phyloP scores from a whole-genome alignment of 2,329 filamentous ascomycete genomes.

The Trichoderma koningii region DNA sequence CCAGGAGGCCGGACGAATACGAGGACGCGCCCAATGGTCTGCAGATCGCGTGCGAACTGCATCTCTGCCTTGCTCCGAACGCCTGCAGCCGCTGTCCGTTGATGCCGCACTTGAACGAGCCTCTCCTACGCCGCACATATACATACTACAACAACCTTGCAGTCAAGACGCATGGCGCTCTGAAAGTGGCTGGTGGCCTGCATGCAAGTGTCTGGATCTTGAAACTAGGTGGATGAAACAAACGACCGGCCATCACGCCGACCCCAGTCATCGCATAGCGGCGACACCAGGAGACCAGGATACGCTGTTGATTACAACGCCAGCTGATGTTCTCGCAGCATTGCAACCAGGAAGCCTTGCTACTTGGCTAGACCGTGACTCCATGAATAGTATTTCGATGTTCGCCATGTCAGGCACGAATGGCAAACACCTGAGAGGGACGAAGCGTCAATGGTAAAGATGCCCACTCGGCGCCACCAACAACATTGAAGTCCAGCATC shows the following conservation, averaged over 20 bases:
- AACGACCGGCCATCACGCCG: slow-evolving; percentile 15
- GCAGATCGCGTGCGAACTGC: too few relatives aligned
- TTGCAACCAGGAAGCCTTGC: neutral
- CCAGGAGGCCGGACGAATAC: too few relatives aligned
- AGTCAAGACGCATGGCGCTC: slow-evolving; percentile 12
- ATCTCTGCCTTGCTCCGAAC: too few relatives aligned
- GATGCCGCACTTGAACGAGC: too few relatives aligned
- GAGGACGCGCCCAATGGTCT: too few relatives aligned
- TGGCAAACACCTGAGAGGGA: neutral
- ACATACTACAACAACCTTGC: neutral
- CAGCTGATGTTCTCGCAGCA: slow-evolving; percentile 5
- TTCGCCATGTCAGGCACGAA: neutral
- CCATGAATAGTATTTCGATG: neutral
- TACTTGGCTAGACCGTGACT: neutral
- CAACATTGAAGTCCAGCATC: neutral
- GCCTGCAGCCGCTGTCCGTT: too few relatives aligned
- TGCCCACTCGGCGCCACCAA: slow-evolving; percentile 15
- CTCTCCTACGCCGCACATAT: too few relatives aligned
- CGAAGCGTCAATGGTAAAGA: neutral
- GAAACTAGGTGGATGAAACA: slow-evolving; percentile 25
- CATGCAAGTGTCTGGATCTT: slow-evolving; percentile 18
- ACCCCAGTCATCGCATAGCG: slow-evolving; percentile 11
- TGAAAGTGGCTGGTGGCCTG: slow-evolving; percentile 17
- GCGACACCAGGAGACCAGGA: slow-evolving; percentile 6
- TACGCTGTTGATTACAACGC: slow-evolving; percentile 15